Evolutionary conservation across 2,329 filamentous ascomycete genomes (phyloP).

Genomic region (Capronia epimyces): DNA sequence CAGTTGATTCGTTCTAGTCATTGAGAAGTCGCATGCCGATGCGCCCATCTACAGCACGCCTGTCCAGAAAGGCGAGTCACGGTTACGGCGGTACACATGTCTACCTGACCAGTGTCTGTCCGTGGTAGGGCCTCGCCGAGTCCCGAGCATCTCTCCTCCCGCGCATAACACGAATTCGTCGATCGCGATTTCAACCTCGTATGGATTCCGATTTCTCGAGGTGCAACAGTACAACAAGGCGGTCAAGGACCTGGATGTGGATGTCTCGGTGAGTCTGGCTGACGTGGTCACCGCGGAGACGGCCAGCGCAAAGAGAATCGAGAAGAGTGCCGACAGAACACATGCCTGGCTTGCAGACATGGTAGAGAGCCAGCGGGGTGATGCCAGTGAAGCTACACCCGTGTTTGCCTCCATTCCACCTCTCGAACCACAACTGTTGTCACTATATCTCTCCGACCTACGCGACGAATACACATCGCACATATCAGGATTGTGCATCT

Average conservation of each 20-base stretch:
- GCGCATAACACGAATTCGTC: constrained; percentile 62
- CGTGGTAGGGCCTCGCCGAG: constrained; percentile 70
- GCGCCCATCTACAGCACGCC: constrained; percentile 50
- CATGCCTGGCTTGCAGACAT: constrained; percentile 73
- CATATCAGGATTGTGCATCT: constrained; percentile 69
- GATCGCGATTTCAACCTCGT: constrained; percentile 76
- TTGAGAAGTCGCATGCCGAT: constrained; percentile 51
- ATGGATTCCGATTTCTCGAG: constrained; percentile 70
- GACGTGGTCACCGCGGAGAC: constrained; percentile 61
- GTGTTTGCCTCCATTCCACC: constrained; percentile 66
- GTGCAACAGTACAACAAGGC: constrained; percentile 64
- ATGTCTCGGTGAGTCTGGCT: constrained; percentile 72
- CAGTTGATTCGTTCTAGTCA: constrained; percentile 50
- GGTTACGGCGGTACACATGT: constrained; percentile 71
- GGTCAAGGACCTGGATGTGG: constrained; percentile 62
- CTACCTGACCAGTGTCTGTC: constrained; percentile 61
- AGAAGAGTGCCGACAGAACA: constrained; percentile 80
- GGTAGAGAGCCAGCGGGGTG: constrained; percentile 6
- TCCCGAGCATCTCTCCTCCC: constrained; percentile 67
- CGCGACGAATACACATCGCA: constrained; percentile 55
- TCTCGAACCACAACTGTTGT: constrained; percentile 67
- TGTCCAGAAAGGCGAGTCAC: constrained; percentile 43
- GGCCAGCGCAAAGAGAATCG: constrained; percentile 65
- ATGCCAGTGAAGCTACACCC: constrained; percentile 38
- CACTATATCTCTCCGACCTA: constrained; percentile 70